phyloP scores from a whole-genome alignment of 108 stramenopile genomes.

The Stephanodiscus minutulus region DNA sequence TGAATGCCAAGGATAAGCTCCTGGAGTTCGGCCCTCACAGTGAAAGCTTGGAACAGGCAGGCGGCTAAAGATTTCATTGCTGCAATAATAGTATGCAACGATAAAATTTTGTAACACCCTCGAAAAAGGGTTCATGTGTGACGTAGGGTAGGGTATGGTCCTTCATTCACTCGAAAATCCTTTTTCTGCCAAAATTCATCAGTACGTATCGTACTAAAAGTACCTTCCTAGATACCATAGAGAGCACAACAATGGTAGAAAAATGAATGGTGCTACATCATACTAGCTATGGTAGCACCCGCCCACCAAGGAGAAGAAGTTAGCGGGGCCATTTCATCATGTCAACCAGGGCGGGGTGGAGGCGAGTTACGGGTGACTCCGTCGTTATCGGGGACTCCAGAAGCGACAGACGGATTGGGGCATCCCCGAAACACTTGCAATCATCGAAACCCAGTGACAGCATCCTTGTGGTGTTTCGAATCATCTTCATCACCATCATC shows the following conservation, averaged over 20 bases:
- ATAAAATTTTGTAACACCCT: background rate
- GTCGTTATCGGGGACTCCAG: background rate
- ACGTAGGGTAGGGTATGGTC: too few species aligned
- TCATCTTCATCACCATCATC: conserved; percentile 28
- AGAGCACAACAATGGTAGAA: too few species aligned
- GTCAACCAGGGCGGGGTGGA: too few species aligned
- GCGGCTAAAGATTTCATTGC: background rate
- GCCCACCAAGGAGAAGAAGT: conserved; percentile 1
- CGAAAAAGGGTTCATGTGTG: too few species aligned
- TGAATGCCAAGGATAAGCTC: conserved; percentile 27
- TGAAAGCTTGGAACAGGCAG: background rate
- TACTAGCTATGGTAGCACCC: background rate
- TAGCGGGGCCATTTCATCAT: background rate
- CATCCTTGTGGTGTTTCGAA: conserved; percentile 27
- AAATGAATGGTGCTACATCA: too few species aligned
- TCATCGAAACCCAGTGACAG: background rate
- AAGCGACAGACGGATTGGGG: conserved; percentile 3
- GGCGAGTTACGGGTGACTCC: too few species aligned
- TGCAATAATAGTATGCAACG: background rate
- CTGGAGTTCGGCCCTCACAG: background rate
- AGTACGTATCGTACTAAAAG: too few species aligned
- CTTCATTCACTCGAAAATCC: too few species aligned
- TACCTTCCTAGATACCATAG: too few species aligned
- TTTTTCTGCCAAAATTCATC: too few species aligned
- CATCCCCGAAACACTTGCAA: background rate